Percentiles rank a stretch among this genome's conserved stretches.
These are phyloP conservation scores for Thozetella sp. DNA, from an alignment of 495 filamentous ascomycete species.

Conservation along the genomic window DNA sequence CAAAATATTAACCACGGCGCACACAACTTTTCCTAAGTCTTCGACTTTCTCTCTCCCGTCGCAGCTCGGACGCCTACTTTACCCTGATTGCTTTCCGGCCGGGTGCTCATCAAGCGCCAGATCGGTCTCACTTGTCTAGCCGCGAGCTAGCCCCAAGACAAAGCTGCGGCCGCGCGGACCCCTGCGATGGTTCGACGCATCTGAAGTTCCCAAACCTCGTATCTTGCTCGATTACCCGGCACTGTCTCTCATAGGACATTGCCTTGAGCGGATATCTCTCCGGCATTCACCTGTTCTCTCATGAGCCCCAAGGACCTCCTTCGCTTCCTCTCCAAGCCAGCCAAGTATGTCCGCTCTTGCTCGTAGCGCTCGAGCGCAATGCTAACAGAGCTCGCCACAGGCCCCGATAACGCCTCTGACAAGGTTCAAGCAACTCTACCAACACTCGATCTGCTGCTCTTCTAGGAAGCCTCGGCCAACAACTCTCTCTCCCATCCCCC, in stretches of 20 bases:
- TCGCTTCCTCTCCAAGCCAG: conserved; percentile 93
- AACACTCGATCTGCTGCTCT: conserved; percentile 6
- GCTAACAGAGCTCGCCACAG: conserved; percentile 43
- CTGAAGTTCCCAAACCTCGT: not conserved
- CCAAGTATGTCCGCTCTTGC: conserved; percentile 66
- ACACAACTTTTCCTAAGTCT: not conserved
- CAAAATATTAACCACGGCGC: not conserved
- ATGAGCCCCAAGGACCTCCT: conserved; percentile 94
- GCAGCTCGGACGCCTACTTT: too few species aligned
- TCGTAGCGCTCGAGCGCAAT: not conserved
- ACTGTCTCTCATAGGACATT: conserved; percentile 1
- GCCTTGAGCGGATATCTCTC: conserved; percentile 3
- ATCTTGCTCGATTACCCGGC: not conserved
- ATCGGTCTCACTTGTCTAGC: too few species aligned
- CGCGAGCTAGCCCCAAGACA: not conserved
- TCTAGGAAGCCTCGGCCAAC: conserved; percentile 9
- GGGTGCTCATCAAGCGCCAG: too few species aligned
- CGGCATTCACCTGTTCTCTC: conserved; percentile 22
- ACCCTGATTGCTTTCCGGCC: too few species aligned
- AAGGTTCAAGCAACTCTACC: conserved; percentile 8
- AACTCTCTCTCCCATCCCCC: conserved; percentile 34
- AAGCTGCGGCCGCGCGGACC: too few species aligned
- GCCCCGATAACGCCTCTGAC: conserved; percentile 82
- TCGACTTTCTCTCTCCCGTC: too few species aligned
- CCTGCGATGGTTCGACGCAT: not conserved